Conservation (phyloP, 768 basidiomycete genomes). For the Naganishia vishniacii region DNA sequence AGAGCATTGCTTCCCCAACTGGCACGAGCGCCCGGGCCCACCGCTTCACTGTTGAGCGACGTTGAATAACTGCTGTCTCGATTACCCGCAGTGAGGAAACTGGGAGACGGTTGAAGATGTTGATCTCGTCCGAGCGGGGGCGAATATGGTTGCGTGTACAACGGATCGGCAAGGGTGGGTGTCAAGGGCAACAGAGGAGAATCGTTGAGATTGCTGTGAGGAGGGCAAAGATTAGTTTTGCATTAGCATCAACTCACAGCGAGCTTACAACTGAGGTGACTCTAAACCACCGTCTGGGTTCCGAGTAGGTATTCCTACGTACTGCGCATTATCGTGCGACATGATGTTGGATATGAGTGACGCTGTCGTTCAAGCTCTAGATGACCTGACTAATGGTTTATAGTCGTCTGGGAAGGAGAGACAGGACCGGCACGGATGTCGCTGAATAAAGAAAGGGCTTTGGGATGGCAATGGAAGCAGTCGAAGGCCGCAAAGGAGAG, state of each 20-base stretch:
- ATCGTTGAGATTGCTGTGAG: constrained; percentile 4
- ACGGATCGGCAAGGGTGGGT: constrained; percentile 1
- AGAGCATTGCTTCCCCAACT: constrained; percentile 23
- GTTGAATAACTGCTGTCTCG: constrained; percentile 19
- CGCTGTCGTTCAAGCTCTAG: background rate
- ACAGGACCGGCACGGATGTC: too few relatives aligned
- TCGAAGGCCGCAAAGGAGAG: too few relatives aligned
- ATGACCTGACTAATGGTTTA: too few relatives aligned
- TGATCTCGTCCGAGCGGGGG: constrained; percentile 16
- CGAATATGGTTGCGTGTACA: background rate
- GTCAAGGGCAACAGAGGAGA: constrained; percentile 13
- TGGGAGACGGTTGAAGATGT: constrained; percentile 20
- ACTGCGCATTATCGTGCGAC: constrained; percentile 9
- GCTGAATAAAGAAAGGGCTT: too few relatives aligned
- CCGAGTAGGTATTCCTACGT: constrained; percentile 21
- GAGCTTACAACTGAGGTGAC: constrained; percentile 20
- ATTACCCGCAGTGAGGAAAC: constrained; percentile 15
- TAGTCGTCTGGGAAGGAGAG: too few relatives aligned
- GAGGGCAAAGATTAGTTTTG: background rate
- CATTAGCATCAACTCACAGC: background rate
- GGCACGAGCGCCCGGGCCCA: background rate
- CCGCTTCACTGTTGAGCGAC: constrained; percentile 6
- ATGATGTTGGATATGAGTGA: background rate
- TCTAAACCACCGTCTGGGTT: constrained; percentile 16
- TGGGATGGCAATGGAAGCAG: too few relatives aligned